These are phyloP conservation scores for Hippophae gyantsensis DNA, from an alignment of 306 rosid species.

Conservation along the genomic window DNA sequence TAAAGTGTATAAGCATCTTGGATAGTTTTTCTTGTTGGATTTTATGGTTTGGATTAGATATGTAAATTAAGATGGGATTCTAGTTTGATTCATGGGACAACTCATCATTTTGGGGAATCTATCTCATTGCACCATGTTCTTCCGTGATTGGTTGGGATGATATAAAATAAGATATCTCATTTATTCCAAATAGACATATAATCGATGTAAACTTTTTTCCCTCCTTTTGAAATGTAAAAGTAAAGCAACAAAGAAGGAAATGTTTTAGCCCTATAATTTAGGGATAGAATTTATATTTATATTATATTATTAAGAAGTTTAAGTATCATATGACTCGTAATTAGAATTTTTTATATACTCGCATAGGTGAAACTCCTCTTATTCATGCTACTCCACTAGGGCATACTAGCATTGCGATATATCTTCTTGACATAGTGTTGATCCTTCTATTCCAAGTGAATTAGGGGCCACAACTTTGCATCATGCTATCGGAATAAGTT, in stretches of 20 bases:
- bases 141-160: too few species aligned
- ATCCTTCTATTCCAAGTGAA: conserved; percentile 54
- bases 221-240: too few species aligned
- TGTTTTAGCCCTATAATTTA: too few species aligned
- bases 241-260: too few species aligned
- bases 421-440: conserved; percentile 61
- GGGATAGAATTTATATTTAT: too few species aligned
- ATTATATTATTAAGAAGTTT: too few species aligned
- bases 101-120: too few species aligned
- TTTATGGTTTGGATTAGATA: background rate
- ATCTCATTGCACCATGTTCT: too few species aligned
- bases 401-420: conserved; percentile 59
- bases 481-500: conserved; percentile 81
- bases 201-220: too few species aligned
- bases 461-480: conserved; percentile 84
- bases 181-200: too few species aligned
- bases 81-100: background rate
- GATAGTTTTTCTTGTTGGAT: background rate
- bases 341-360: background rate
- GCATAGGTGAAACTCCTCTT: conserved; percentile 71
- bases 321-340: background rate
- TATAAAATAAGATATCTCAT: background rate
- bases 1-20: background rate
- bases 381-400: conserved; percentile 89
- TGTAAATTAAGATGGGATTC: background rate